Percentiles rank a stretch among this genome's conserved stretches.
Conservation (phyloP, 306 rosid species). For the Alnus rubra region DNA sequence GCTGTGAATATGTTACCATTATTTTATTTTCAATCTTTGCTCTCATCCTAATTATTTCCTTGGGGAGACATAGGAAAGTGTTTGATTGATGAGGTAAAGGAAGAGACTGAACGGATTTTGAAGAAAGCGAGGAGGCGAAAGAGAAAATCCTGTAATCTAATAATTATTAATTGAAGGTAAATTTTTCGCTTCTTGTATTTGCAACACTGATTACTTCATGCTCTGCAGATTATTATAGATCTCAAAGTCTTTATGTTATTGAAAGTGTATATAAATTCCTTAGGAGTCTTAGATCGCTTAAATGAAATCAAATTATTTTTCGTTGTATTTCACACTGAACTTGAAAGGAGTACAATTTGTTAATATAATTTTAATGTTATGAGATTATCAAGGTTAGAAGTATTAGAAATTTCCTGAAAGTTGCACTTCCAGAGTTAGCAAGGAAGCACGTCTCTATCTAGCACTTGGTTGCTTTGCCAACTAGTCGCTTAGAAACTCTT, state of each 20-base stretch:
- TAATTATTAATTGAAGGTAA: slow-evolving; percentile 4
- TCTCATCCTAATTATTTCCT: slow-evolving; percentile 20
- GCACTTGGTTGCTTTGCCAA: not conserved
- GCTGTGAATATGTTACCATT: not conserved
- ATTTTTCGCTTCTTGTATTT: not conserved
- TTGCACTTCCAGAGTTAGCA: not conserved
- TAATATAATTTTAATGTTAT: not conserved
- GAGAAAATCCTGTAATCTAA: slow-evolving; percentile 60
- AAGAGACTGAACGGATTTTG: slow-evolving; percentile 76
- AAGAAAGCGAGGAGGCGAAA: slow-evolving; percentile 84
- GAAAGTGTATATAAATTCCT: not conserved
- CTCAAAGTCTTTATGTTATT: too few relatives aligned
- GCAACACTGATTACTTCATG: not conserved
- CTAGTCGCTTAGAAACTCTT: not conserved
- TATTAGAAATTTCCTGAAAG: not conserved
- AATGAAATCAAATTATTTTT: not conserved
- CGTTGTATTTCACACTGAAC: not conserved
- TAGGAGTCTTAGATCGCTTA: not conserved
- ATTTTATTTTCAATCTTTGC: slow-evolving; percentile 27
- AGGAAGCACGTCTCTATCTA: not conserved
- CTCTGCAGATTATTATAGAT: slow-evolving; percentile 14
- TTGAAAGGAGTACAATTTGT: not conserved
- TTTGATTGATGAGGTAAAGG: slow-evolving; percentile 45
- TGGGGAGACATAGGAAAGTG: slow-evolving; percentile 29
- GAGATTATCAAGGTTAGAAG: not conserved